Percentiles rank a stretch among this genome's conserved stretches.
phyloP scores from a whole-genome alignment of 495 filamentous ascomycete species.

The Peziza echinospora region DNA sequence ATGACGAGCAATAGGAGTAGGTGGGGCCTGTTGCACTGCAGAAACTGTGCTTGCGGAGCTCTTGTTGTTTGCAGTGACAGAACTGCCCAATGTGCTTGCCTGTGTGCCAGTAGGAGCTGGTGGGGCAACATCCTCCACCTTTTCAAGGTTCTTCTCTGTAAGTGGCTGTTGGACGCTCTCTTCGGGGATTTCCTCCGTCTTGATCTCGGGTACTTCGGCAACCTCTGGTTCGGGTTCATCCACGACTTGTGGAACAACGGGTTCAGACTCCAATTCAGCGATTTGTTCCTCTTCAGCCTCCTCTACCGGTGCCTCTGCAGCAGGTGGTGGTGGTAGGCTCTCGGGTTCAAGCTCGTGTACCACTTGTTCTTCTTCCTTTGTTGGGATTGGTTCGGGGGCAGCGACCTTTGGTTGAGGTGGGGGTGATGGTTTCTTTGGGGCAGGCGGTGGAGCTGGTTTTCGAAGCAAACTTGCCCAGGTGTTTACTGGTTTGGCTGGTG shows the following conservation, averaged over 20 bases:
- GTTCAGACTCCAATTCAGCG: slow-evolving; percentile 5
- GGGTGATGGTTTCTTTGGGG: slow-evolving; percentile 15
- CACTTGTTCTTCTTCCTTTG: slow-evolving; percentile 2
- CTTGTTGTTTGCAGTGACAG: slow-evolving; percentile 40
- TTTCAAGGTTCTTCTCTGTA: slow-evolving; percentile 78
- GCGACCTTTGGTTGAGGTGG: slow-evolving; percentile 11
- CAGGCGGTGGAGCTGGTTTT: slow-evolving; percentile 21
- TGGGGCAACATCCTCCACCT: slow-evolving; percentile 56
- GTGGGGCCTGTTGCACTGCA: slow-evolving; percentile 33
- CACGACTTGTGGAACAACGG: slow-evolving; percentile 10
- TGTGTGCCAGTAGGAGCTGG: slow-evolving; percentile 58
- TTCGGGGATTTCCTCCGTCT: slow-evolving; percentile 17
- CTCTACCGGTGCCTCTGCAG: slow-evolving; percentile 6
- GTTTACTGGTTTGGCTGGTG: slow-evolving; percentile 4
- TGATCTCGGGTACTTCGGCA: slow-evolving; percentile 1
- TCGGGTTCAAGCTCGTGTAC: slow-evolving; percentile 16
- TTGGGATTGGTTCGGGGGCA: slow-evolving; percentile 1
- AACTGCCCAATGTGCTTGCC: slow-evolving; percentile 77
- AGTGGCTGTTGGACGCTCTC: slow-evolving; percentile 24
- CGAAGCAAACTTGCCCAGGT: slow-evolving; percentile 24
- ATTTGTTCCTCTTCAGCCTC: slow-evolving; percentile 11
- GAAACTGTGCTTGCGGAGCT: slow-evolving; percentile 29
- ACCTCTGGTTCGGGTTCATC: slow-evolving; percentile 19
- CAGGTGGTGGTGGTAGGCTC: slow-evolving; percentile 6
- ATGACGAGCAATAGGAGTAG: slow-evolving; percentile 34